Evolutionary conservation across 2,329 filamentous ascomycete species (phyloP), one percentile per base, ranked within the genome.

Genomic region (Trichoderma pleuroti): DNA sequence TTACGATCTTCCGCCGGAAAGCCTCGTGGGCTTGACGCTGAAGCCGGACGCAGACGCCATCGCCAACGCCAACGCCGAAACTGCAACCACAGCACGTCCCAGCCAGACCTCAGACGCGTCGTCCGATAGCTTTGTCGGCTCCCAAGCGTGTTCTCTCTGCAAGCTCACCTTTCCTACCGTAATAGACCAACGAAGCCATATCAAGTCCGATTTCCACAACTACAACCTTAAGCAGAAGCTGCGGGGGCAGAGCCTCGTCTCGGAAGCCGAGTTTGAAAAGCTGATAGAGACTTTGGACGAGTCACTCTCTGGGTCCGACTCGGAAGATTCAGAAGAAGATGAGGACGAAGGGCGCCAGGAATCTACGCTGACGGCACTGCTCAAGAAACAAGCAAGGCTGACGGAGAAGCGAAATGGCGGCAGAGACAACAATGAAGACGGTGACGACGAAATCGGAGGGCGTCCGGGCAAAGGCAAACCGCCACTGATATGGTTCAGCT

Each of bases 201-300:
- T 93, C 71, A 92, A 93, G 76, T 97, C 95, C 11, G 96, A 99
- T 77, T 86, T 97, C 62, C 96, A 99, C 80, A 88, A 91, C 74
- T 99, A 98, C 82, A 99, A 99, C 79, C 82, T 98, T 72, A 98
- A 97, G 81, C 92, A 95, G 78, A 97, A 93, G 83, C 83, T 97
- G 70, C 90, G 93, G 60, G 93, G 93, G 0, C 85, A 86, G 71
- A 86, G 86, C 11, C 82, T 92, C 0, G 91, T 98, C 1, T 88
- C 89, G 1, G 96, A 99, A 77, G 80, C 78, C 9, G 94, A 97
- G 39, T 99, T 99, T 75, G 93, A 96, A 78, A 93, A 91, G 78
- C 86, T 98, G 8, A 86, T 98, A 9, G 93, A 90, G 42, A 89
- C 96, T 71, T 84, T 99, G 39, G 93, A 98, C 75, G 95, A 99